phyloP scores from a whole-genome alignment of 179 eudicot species.

The Nepenthes alata region DNA sequence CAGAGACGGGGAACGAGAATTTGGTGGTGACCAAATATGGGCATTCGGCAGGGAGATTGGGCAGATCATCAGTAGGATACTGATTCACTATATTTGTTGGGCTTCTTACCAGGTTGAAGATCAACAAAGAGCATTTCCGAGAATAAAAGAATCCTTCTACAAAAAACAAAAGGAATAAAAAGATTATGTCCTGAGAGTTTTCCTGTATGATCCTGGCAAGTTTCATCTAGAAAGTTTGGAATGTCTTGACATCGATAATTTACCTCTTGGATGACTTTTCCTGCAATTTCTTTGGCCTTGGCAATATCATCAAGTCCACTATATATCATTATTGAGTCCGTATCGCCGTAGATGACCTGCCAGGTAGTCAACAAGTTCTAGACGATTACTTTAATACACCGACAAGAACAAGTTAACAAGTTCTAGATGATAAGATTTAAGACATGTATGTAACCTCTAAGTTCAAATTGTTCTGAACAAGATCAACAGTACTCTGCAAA shows the following conservation, averaged over 20 bases:
- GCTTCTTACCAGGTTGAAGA: no score
- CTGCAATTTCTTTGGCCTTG: slow-evolving; percentile 65
- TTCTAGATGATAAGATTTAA: neutral
- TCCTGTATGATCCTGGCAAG: neutral
- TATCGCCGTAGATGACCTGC: slow-evolving; percentile 97
- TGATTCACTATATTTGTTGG: no score
- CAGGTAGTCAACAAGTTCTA: slow-evolving; percentile 3
- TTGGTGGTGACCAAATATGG: no score
- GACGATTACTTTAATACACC: neutral
- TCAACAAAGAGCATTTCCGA: no score
- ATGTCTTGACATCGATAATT: neutral
- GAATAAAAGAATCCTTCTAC: no score
- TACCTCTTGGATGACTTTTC: slow-evolving; percentile 87
- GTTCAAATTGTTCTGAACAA: slow-evolving; percentile 73
- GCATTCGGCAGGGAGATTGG: no score
- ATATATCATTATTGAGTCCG: slow-evolving; percentile 97
- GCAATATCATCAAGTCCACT: slow-evolving; percentile 88
- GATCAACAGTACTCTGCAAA: slow-evolving; percentile 88
- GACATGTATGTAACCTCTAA: slow-evolving; percentile 52
- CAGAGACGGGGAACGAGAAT: no score
- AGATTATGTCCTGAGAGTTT: no score
- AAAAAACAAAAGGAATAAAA: no score
- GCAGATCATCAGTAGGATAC: no score
- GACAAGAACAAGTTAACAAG: neutral
- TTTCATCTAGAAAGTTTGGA: neutral